Conservation (phyloP, 129 eudicot genomes). For the Arctium lappa region DNA sequence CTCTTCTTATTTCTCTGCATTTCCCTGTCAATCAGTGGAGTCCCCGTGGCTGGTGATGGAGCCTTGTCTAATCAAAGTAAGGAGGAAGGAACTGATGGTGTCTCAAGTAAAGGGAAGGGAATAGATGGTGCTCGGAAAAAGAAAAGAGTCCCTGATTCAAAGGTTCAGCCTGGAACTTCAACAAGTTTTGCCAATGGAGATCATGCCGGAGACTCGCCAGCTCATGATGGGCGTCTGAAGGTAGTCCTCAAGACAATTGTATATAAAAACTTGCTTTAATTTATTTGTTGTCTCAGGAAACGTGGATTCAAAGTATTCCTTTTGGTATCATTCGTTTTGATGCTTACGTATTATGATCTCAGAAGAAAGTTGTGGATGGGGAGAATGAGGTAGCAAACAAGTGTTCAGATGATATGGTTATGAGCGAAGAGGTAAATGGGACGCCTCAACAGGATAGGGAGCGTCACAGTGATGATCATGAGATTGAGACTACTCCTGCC, state of each 20-base stretch:
- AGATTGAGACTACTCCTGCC: slow-evolving; percentile 30
- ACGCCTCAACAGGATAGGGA: slow-evolving; percentile 49
- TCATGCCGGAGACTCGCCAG: slow-evolving; percentile 26
- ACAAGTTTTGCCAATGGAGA: slow-evolving; percentile 44
- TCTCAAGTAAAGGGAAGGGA: slow-evolving; percentile 23
- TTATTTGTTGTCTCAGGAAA: not conserved
- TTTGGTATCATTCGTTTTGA: slow-evolving; percentile 8
- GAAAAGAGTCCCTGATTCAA: slow-evolving; percentile 35
- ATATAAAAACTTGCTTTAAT: slow-evolving; percentile 5
- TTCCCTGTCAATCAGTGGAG: slow-evolving; percentile 38
- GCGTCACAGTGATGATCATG: slow-evolving; percentile 24
- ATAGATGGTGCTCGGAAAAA: slow-evolving; percentile 32
- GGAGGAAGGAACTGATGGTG: slow-evolving; percentile 20
- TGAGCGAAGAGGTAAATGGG: slow-evolving; percentile 83
- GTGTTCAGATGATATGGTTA: slow-evolving; percentile 28
- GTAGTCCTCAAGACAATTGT: not conserved
- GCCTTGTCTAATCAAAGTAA: slow-evolving; percentile 40
- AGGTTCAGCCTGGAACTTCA: slow-evolving; percentile 33
- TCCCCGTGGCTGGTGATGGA: slow-evolving; percentile 39
- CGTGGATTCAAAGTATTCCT: not conserved
- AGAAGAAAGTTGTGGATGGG: slow-evolving; percentile 27
- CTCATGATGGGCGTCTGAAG: not conserved
- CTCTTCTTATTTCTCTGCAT: not conserved
- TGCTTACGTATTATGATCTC: slow-evolving; percentile 16
- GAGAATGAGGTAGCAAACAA: slow-evolving; percentile 29